A percentile compares a stretch with the other conserved stretches of the same genome.
Conservation (phyloP, 345 rosid genomes). For the Eucalyptus lansdowneana region DNA sequence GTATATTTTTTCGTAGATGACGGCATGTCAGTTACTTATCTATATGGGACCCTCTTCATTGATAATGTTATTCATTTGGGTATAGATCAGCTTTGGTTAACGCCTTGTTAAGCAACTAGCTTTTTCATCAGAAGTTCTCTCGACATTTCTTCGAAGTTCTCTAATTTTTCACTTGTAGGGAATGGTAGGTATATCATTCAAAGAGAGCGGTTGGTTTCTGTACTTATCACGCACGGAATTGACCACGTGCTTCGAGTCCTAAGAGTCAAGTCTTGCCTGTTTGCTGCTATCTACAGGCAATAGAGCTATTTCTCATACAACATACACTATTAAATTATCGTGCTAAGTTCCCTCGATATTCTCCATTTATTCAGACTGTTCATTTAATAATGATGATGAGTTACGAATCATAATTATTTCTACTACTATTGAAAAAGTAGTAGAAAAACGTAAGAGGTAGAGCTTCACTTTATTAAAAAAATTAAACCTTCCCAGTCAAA, state of each 20-base stretch:
- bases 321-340: accelerated
- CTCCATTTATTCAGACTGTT: neutral
- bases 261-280: neutral
- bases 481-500: neutral
- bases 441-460: neutral
- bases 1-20: neutral
- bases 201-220: neutral
- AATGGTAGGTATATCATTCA: neutral
- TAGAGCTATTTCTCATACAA: neutral
- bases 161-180: neutral
- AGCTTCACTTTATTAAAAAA: neutral
- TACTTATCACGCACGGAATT: neutral
- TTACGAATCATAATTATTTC: neutral
- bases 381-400: neutral
- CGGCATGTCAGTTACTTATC: neutral
- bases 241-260: neutral
- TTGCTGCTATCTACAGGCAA: neutral
- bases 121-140: neutral
- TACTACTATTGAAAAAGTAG: neutral
- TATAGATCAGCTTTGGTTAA: neutral
- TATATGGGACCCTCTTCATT: neutral
- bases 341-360: neutral
- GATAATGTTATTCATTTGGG: neutral
- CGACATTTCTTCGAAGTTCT: neutral
- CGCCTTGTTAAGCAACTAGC: neutral